phyloP scores from a whole-genome alignment of 768 basidiomycete genomes.

The Gymnopilus junonius region DNA sequence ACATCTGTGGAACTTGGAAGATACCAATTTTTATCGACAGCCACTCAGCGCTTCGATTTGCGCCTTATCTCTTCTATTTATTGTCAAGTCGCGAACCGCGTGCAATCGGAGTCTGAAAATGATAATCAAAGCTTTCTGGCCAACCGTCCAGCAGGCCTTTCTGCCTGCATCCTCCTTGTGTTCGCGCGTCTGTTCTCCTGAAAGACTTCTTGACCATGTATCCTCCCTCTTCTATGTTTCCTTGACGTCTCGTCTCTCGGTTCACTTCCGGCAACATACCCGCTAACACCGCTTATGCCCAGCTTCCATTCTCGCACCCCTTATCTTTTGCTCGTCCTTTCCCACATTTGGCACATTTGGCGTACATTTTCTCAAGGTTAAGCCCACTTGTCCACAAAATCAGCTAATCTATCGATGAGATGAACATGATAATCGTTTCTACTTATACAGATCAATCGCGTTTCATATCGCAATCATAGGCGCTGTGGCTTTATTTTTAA shows the following conservation, averaged over 20 bases:
- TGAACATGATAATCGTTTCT: not conserved
- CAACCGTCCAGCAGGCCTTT: not conserved
- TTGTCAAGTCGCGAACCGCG: not conserved
- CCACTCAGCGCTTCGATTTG: not conserved
- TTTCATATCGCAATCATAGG: conserved; percentile 6
- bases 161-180: not conserved
- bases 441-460: not conserved
- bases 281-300: not conserved
- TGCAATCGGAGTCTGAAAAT: not conserved
- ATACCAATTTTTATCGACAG: not conserved
- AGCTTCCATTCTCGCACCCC: conserved; percentile 18
- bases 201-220: not conserved
- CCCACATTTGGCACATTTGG: conserved; percentile 18
- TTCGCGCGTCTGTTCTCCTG: not conserved
- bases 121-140: not conserved
- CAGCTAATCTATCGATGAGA: conserved; percentile 21
- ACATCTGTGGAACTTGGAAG: not conserved
- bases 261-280: not conserved
- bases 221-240: not conserved
- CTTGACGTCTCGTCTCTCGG: not conserved
- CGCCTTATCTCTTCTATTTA: not conserved
- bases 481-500: conserved; percentile 15
- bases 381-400: conserved; percentile 3
- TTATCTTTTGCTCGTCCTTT: conserved; percentile 4
- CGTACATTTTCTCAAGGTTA: conserved; percentile 15